phyloP scores from a whole-genome alignment of 495 filamentous ascomycete genomes.

The Xylaria cubensis region DNA sequence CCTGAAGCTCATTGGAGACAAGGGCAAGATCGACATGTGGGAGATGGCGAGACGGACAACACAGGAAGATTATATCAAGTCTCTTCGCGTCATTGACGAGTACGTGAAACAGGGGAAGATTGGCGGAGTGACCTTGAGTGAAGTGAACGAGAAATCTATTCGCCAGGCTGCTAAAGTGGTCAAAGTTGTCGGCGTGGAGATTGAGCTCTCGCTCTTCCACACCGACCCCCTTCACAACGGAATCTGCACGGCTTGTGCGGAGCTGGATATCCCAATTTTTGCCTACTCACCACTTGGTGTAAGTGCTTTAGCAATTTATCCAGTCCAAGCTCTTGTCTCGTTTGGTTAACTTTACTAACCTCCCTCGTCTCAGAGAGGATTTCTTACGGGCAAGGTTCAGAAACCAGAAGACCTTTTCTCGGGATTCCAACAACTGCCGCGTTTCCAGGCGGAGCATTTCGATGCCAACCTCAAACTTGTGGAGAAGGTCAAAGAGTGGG shows the following conservation, averaged over 20 bases:
- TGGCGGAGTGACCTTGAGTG: conserved; percentile 69
- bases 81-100: conserved; percentile 30
- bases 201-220: conserved; percentile 69
- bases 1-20: conserved; percentile 62
- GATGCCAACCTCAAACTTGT: conserved; percentile 71
- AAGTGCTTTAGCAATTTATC: neutral
- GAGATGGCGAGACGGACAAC: conserved; percentile 69
- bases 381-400: conserved; percentile 62
- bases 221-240: conserved; percentile 70
- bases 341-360: neutral
- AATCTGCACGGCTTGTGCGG: conserved; percentile 66
- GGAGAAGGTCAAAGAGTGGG: conserved; percentile 64
- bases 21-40: conserved; percentile 76
- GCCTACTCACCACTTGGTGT: conserved; percentile 54
- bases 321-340: neutral
- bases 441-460: conserved; percentile 68
- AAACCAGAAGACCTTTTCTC: conserved; percentile 63
- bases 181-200: conserved; percentile 71
- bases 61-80: conserved; percentile 47
- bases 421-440: conserved; percentile 55
- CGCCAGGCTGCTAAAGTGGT: conserved; percentile 65
- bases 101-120: conserved; percentile 72
- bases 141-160: conserved; percentile 69
- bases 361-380: conserved; percentile 33
- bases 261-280: conserved; percentile 72